Base-by-base conservation (phyloP, 208 protist species). In the Leishmania arabica region DNA sequence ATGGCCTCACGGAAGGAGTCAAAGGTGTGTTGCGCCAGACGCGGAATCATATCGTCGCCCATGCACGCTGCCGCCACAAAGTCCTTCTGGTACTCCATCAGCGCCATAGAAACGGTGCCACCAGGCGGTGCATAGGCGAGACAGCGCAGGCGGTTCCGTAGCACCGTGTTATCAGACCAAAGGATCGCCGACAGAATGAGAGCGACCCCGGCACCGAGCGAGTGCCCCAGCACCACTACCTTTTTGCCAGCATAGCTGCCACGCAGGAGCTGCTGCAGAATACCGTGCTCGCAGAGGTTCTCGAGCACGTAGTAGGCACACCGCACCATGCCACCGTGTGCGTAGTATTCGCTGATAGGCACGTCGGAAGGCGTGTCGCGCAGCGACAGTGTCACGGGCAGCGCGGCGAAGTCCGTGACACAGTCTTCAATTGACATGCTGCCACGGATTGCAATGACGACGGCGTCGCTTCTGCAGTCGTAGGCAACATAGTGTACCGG, bases 381-480 rank as follows among this genome's bases (percentile, higher is more conserved):
- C 42, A 95, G 82, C 66, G 34, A 21, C 11, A 97, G 56, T 37
- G 80, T 40, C 75, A 78, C 77, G 4, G 95, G 93, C 17, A 79
- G 83, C 17, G 92, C 90, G 1, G 88, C 80, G 37, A 97, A 83
- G 77, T 98, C 95, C 27, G 95, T 98, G 53, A 97, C 66, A 65
- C 91, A 95, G 78, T 98, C 95, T 9, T 84, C 82, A 56, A 98
- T 81, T 17, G 93, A 96, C 92, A 97, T 93, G 78, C 93, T 98
- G 70, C 95, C 95, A 37, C 95, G 91, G 68, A 98, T 93, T 0
- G 90, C 89, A n/a, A 98, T 81, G 49, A 98, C 77, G 17, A 98
- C 47, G 31, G 89, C 51, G 75, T 96, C 86, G 11, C 74, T 93
- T 24, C 17, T 49, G 64, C 83, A 76, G 78, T 96, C 92, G 56